Base-by-base conservation (phyloP, 2,329 filamentous ascomycete genomes). In the Pyrenochaeta sp. region DNA sequence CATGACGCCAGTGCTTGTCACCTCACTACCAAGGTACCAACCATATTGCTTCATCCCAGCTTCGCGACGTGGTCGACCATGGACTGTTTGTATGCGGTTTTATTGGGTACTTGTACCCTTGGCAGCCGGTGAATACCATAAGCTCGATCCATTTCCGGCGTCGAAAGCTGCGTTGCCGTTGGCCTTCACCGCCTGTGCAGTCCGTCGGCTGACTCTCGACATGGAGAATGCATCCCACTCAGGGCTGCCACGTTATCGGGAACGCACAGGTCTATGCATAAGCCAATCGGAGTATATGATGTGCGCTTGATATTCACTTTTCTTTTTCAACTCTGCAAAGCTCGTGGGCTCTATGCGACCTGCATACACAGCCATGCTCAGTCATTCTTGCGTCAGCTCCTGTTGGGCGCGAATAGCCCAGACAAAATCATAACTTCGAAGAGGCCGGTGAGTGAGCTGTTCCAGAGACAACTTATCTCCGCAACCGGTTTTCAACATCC, bases 221-320 rank as follows among this genome's bases (percentile, higher is more conserved):
- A 24, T 36, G 9, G 10, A 42, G 24, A n/a, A 24, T 19, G 12
- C 39, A 57, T 42, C 39, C 56, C 56, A 54, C 36, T 39, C 43
- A 52, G n/a, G 52, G 48, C 52, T 50, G 56, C 56, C 56, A 59
- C 56, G 56, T 59, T 55, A 34, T 52, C 15, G 43, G 25, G 24
- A 28, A 27, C 48, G 47, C 39, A 28, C 36, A 52, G 15, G 30
- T 9, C 5, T 44, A 25, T 25, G 15, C 37, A 28, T 37, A 5
- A 19, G 22, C 52, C 56, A 56, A 55, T 56, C 56, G 56, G 56
- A 59, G 34, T 25, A 34, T 46, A 27, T 40, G 45, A 39, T 19
- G 5, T 8, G 25, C 22, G 15, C 19, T 25, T 52, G 15, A 47
- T 34, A 32, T 50, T 19, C 28, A 32, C 15, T 32, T 56, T 56